Evolutionary conservation across 768 basidiomycete species (phyloP), one percentile per base, ranked within the genome.

Genomic region (Trametes maxima): DNA sequence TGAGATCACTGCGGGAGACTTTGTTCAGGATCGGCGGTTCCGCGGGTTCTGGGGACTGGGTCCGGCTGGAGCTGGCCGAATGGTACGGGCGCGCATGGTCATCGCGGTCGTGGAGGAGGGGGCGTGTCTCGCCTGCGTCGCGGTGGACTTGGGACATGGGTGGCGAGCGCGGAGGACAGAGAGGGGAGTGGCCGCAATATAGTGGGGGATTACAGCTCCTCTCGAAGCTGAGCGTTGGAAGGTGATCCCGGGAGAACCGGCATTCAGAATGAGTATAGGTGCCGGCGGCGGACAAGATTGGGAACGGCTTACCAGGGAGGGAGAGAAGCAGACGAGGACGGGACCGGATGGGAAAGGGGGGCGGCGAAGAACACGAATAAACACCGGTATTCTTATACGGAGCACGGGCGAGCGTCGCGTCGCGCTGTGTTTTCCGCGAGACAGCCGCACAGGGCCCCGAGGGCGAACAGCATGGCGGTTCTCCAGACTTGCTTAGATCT

Each of bases 1-100:
- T 74, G 64, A 84, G 79, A 65, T 90, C 84, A n/a, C 66, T 53
- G 47, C 71, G 77, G 45, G 87, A 83, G 62, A 82, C 76, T 61
- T 80, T 76, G 73, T 79, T 81, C 37, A 59, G 47, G 2, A 61
- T 50, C 13, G 59, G 54, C 24, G 56, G 64, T 11, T 68, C 68
- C 8, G 56, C 24, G 35, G 57, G 49, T 17, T 57, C 54, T 36
- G 54, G 43, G 13, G 49, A 45, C 45, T 62, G 60, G 13, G 61
- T 59, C 8, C 39, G 42, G 39, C 44, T 52, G 3, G 60, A 65
- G 33, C 21, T 39, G 19, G 40, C 33, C 24, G 59, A 55, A 55
- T 47, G 47, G 63, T 63, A 63, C 55, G 62, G 55, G 49, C 36
- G 52, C 44, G 59, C 36, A 43, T 85, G 86, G 24, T 53, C 42